These are phyloP conservation scores for Epipyxis sp. DNA, from an alignment of 108 stramenopile species.

Conservation along the genomic window DNA sequence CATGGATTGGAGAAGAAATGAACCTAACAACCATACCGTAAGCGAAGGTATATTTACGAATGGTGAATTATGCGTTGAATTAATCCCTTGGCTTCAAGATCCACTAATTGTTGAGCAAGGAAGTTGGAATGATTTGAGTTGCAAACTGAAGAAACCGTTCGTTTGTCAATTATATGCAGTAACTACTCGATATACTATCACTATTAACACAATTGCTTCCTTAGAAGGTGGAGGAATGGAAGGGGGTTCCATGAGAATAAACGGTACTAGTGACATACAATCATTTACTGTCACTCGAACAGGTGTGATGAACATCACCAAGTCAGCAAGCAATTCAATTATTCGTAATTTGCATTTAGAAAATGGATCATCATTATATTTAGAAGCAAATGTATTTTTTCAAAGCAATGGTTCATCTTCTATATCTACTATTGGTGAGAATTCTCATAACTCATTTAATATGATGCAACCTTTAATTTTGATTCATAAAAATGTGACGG, in stretches of 20 bases:
- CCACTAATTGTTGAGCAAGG: conserved; percentile 30
- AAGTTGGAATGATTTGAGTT: neutral
- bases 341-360: neutral
- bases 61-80: conserved; percentile 7
- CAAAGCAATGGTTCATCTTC: too few species aligned
- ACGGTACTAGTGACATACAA: too few species aligned
- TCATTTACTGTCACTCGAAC: too few species aligned
- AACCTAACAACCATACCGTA: conserved; percentile 15
- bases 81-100: neutral
- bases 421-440: too few species aligned
- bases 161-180: neutral
- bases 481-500: too few species aligned
- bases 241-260: neutral
- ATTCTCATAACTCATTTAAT: too few species aligned
- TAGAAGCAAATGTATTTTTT: neutral
- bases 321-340: neutral
- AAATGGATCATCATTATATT: neutral
- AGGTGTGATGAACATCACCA: too few species aligned
- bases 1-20: conserved; percentile 19
- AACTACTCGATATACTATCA: neutral
- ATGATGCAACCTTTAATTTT: too few species aligned
- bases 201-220: neutral
- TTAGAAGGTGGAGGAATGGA: neutral
- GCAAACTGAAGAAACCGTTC: neutral
- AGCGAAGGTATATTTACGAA: neutral